phyloP scores from a whole-genome alignment of 164 flowering plant genomes.

The Liriodendron chinense region DNA sequence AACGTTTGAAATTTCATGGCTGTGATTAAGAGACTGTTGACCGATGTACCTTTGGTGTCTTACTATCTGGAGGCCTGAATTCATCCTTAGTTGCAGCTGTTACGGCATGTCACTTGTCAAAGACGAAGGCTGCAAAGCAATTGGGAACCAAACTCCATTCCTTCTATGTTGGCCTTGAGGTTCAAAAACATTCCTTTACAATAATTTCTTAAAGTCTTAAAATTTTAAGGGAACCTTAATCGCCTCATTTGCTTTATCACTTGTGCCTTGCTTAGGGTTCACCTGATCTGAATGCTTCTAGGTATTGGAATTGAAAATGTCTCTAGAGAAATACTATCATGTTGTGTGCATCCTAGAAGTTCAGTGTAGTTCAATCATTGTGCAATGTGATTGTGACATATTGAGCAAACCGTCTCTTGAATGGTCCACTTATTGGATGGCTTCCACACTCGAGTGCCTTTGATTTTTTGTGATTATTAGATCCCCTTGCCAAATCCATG shows the following conservation, averaged over 20 bases:
- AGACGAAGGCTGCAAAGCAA: conserved; percentile 76
- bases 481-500: too few relatives aligned
- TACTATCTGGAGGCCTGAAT: conserved; percentile 86
- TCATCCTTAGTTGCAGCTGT: conserved; percentile 84
- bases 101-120: conserved; percentile 72
- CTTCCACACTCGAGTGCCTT: too few relatives aligned
- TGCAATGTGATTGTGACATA: too few relatives aligned
- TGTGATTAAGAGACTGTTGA: conserved; percentile 88
- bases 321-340: too few relatives aligned
- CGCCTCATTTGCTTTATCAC: not conserved
- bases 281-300: conserved; percentile 84
- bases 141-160: conserved; percentile 94
- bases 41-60: conserved; percentile 95
- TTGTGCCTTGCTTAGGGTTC: conserved; percentile 56
- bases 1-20: conserved; percentile 36
- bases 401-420: too few relatives aligned
- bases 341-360: not conserved
- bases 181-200: not conserved
- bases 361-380: not conserved
- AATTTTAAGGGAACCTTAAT: not conserved
- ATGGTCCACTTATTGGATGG: too few relatives aligned
- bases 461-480: too few relatives aligned
- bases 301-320: conserved; percentile 32
- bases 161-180: conserved; percentile 78
- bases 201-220: not conserved